These are phyloP conservation scores for Haplosporangium sp. DNA, from an alignment of 371 early-diverging fungal species.

Conservation along the genomic window DNA sequence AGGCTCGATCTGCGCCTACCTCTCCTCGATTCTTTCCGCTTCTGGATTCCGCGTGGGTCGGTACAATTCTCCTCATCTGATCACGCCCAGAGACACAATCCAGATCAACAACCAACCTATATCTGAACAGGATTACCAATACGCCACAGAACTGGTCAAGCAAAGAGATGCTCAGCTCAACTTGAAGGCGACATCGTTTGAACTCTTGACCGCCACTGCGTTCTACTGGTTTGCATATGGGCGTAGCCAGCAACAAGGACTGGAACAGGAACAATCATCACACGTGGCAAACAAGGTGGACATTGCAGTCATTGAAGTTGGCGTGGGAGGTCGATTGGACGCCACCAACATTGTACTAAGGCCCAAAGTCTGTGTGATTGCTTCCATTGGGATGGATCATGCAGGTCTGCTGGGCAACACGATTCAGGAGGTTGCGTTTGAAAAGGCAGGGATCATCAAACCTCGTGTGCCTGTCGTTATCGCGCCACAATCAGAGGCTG, in stretches of 20 bases:
- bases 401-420: slow-evolving; percentile 78
- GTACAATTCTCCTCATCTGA: slow-evolving; percentile 93
- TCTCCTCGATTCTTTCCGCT: slow-evolving; percentile 69
- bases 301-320: slow-evolving; percentile 85
- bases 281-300: slow-evolving; percentile 60
- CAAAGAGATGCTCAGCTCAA: slow-evolving; percentile 52
- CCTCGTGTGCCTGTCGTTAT: slow-evolving; percentile 61
- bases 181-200: slow-evolving; percentile 84
- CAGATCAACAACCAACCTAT: slow-evolving; percentile 88
- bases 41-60: slow-evolving; percentile 73
- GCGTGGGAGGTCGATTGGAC: slow-evolving; percentile 87
- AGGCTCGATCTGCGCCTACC: slow-evolving; percentile 81
- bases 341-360: slow-evolving; percentile 81
- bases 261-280: not conserved
- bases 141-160: slow-evolving; percentile 50
- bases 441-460: slow-evolving; percentile 95
- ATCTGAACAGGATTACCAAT: slow-evolving; percentile 72
- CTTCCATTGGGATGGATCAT: slow-evolving; percentile 87
- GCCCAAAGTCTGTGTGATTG: slow-evolving; percentile 80
- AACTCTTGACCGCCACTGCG: slow-evolving; percentile 86
- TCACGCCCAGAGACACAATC: slow-evolving; percentile 91
- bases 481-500: slow-evolving; percentile 60
- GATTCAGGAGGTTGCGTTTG: slow-evolving; percentile 86
- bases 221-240: slow-evolving; percentile 53
- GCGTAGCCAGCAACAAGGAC: not conserved